Evolutionary conservation across 2,329 filamentous ascomycete species (phyloP).

Genomic region (Phaeoacremonium minimum): DNA sequence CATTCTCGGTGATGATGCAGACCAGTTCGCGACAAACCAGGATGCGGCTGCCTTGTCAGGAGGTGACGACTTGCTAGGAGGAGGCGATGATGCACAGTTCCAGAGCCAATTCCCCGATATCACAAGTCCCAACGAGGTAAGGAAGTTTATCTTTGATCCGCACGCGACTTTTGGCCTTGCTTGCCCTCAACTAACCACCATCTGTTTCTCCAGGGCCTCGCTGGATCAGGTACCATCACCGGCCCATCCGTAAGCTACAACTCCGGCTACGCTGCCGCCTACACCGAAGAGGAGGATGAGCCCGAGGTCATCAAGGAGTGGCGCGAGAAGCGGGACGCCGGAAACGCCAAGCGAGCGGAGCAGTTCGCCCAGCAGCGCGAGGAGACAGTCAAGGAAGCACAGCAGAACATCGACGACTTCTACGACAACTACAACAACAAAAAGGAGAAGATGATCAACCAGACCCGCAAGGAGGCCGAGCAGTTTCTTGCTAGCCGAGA

Average conservation of each 20-base stretch:
- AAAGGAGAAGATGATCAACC: conserved; percentile 87
- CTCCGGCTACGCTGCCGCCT: conserved; percentile 55
- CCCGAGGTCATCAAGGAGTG: conserved; percentile 86
- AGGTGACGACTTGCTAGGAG: conserved; percentile 66
- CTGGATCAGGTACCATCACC: conserved; percentile 76
- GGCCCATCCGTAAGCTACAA: conserved; percentile 62
- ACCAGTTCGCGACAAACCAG: conserved; percentile 77
- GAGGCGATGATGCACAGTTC: conserved; percentile 54
- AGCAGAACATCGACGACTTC: conserved; percentile 95
- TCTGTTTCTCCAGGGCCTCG: conserved; percentile 66
- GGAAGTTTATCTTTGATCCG: conserved; percentile 10
- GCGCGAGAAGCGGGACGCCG: conserved; percentile 83
- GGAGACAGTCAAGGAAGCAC: conserved; percentile 83
- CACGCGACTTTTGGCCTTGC: too few species aligned
- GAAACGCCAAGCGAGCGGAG: conserved; percentile 78
- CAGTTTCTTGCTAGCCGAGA: conserved; percentile 86
- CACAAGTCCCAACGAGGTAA: conserved; percentile 61
- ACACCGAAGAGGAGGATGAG: conserved; percentile 68
- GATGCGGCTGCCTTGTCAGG: conserved; percentile 64
- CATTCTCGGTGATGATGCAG: conserved; percentile 84
- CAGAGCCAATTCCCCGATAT: conserved; percentile 91
- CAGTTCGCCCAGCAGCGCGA: conserved; percentile 78
- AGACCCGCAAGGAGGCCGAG: conserved; percentile 88
- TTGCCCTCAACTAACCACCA: too few species aligned
- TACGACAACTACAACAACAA: conserved; percentile 99